Evolutionary conservation across 1,284 basidiomycete species (phyloP).

Genomic region (Irpex sp.): DNA sequence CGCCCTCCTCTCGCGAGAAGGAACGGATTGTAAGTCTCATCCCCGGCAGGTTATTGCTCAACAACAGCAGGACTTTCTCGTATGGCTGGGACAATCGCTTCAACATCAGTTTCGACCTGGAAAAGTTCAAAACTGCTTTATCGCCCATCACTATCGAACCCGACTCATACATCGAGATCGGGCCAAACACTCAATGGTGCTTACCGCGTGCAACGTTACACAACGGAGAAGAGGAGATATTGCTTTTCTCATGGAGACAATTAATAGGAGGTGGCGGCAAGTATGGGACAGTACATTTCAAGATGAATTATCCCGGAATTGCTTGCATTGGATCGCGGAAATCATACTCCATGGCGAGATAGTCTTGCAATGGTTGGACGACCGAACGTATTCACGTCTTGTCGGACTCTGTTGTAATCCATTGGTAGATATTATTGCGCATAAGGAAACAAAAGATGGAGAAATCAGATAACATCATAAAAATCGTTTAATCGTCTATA

Average conservation of each 20-base stretch:
- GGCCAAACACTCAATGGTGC: not conserved
- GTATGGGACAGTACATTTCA: no score
- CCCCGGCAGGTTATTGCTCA: conserved; percentile 21
- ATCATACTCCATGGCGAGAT: no score
- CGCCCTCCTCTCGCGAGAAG: not conserved
- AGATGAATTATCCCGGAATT: no score
- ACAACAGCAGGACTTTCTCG: no score
- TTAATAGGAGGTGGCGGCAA: no score
- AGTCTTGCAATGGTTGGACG: no score
- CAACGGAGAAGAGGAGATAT: not conserved
- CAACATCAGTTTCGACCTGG: conserved; percentile 38
- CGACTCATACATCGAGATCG: not conserved
- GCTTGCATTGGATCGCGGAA: no score
- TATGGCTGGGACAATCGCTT: conserved; percentile 54
- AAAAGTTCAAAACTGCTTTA: not conserved
- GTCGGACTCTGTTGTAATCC: no score
- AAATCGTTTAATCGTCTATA: not conserved
- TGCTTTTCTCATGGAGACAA: not conserved
- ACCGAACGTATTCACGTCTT: no score
- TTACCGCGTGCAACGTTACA: not conserved
- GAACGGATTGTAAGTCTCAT: conserved; percentile 30
- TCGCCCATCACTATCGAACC: not conserved
- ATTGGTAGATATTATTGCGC: no score
- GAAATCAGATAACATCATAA: not conserved
- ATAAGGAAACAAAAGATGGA: no score